Conservation (phyloP, 768 basidiomycete species). For the Leccinum incarnatum region DNA sequence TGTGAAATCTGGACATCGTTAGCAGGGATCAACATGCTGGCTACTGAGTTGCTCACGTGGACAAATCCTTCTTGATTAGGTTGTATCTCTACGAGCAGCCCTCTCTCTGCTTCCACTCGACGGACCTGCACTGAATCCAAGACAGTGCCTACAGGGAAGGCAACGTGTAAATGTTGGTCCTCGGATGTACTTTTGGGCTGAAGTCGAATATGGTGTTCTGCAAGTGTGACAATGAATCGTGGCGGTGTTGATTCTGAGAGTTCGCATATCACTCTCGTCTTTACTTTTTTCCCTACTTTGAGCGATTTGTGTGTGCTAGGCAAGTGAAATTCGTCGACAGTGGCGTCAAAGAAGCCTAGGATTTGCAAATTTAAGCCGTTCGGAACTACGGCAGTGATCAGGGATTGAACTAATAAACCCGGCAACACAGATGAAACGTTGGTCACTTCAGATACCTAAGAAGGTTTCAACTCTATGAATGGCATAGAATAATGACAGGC, state of each 20-base stretch:
- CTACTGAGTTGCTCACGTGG: conserved; percentile 59
- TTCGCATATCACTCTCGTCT: conserved; percentile 81
- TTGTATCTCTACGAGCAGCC: conserved; percentile 67
- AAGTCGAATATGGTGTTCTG: conserved; percentile 67
- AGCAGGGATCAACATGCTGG: neutral
- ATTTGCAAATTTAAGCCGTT: conserved; percentile 85
- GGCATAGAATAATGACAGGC: conserved; percentile 11
- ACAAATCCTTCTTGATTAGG: conserved; percentile 74
- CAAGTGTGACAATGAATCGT: conserved; percentile 76
- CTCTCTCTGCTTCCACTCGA: conserved; percentile 77
- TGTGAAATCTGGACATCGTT: conserved; percentile 75
- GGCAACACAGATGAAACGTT: conserved; percentile 83
- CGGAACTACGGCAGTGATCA: conserved; percentile 74
- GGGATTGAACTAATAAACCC: conserved; percentile 74
- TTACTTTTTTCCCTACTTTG: conserved; percentile 73
- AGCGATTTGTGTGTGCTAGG: conserved; percentile 40
- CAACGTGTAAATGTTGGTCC: conserved; percentile 43
- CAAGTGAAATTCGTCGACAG: conserved; percentile 80
- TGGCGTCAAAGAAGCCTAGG: conserved; percentile 90
- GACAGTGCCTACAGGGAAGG: conserved; percentile 71
- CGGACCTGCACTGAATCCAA: conserved; percentile 72
- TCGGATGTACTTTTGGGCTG: conserved; percentile 36
- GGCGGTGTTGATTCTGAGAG: conserved; percentile 67
- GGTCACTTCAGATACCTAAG: conserved; percentile 71
- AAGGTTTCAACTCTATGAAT: neutral